Base-by-base conservation (phyloP, 2,329 filamentous ascomycete genomes). In the Trichothecium sympodiale region DNA sequence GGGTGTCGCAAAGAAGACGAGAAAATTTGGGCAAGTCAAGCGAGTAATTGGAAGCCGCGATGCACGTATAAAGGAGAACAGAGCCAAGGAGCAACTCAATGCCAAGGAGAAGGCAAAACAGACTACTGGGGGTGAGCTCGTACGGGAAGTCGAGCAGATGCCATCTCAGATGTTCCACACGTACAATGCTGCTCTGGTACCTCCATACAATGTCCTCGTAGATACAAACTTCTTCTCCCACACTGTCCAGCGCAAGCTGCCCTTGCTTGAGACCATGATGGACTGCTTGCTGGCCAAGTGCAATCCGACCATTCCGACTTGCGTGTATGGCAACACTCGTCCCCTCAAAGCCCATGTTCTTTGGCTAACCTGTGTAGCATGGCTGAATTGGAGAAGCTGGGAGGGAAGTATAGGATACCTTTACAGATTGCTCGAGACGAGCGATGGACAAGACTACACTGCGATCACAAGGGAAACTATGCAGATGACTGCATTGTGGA, bases 151-250 rank as follows among this genome's bases (percentile, higher is more conserved):
- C 67, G 81, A 83, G 5, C 83, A 91, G 64, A 81, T 83, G 52
- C 82, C 85, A 10, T 85, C 83, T 15, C 74, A 77, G 42, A 77
- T 94, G 60, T 94, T 93, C 74, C 93, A 93, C 61, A 74, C 83
- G 53, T 81, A 85, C 67, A 95, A 95, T 63, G 81, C 80, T 36
- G 82, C 84, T 36, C 75, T 95, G 31, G 77, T 84, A 9, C 86
- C 88, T 4, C 86, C 87, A 2, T 93, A 94, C 65, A 61, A 61
- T 34, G 73, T 89, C 38, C 74, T 93, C 8, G 72, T 91, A 51
- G 85, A 94, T 57, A 89, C 86, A 56, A 94, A 94, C 55, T 94
- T 94, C 54, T 71, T 94, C 43, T 85, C 79, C 28, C 87, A 94
- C 59, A 91, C 87, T 0, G 84, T 96, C 2, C 83, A 88, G 58